phyloP scores from a whole-genome alignment of 1,284 basidiomycete species.

The Cutaneotrichosporon curvatum region DNA sequence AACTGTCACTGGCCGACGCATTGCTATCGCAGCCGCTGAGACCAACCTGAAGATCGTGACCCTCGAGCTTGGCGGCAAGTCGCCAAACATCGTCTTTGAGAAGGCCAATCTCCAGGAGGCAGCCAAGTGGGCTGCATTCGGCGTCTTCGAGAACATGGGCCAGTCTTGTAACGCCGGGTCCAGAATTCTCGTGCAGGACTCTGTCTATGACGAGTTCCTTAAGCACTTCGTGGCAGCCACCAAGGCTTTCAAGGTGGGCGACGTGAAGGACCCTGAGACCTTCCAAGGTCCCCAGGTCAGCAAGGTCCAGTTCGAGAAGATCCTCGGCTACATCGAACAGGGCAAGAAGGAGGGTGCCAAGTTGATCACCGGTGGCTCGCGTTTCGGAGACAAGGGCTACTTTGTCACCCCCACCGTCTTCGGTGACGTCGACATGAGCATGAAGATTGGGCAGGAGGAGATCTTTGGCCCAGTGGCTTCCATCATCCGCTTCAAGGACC shows the following conservation, averaged over 20 bases:
- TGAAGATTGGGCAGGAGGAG: constrained; percentile 40
- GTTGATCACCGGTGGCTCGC: constrained; percentile 65
- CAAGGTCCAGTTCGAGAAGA: constrained; percentile 78
- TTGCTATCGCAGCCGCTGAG: constrained; percentile 72
- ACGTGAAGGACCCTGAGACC: constrained; percentile 63
- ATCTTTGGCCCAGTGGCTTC: constrained; percentile 50
- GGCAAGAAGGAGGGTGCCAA: constrained; percentile 84
- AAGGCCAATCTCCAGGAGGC: constrained; percentile 12
- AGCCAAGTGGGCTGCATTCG: constrained; percentile 23
- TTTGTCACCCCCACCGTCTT: constrained; percentile 41
- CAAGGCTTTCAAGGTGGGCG: constrained; percentile 59
- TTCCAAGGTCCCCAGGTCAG: constrained; percentile 77
- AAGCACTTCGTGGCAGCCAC: constrained; percentile 58
- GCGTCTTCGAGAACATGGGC: constrained; percentile 12
- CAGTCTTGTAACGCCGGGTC: constrained; percentile 23
- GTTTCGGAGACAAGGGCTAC: constrained; percentile 22
- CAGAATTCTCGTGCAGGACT: constrained; percentile 71
- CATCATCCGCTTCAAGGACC: constrained; percentile 45
- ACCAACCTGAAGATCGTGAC: constrained; percentile 62
- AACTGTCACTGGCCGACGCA: constrained; percentile 70
- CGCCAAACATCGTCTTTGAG: constrained; percentile 19
- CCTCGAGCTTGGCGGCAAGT: constrained; percentile 51
- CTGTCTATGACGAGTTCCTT: constrained; percentile 72
- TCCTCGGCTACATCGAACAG: constrained; percentile 79
- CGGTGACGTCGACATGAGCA: constrained; percentile 31